A percentile compares a stretch with the other conserved stretches of the same genome.
phyloP scores from a whole-genome alignment of 75 land plant species.

The Cunninghamia lanceolata region DNA sequence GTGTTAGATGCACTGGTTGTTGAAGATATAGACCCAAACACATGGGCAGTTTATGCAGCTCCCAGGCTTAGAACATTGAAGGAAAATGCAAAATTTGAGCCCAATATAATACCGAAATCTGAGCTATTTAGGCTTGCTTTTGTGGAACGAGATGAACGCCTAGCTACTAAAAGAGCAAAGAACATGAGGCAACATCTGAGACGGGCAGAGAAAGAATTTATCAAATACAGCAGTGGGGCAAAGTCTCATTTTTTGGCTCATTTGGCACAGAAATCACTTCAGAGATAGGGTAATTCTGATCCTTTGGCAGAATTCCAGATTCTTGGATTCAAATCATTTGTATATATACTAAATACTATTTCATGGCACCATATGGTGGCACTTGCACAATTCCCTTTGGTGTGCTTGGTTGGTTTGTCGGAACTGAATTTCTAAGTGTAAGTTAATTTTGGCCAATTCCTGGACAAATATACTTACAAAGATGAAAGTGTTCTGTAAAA shows the following conservation, averaged over 20 bases:
- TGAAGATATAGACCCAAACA: constrained; percentile 71
- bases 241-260: constrained; percentile 76
- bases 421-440: too few species aligned
- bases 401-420: background rate
- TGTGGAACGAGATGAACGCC: constrained; percentile 76
- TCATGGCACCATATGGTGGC: background rate
- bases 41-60: constrained; percentile 55
- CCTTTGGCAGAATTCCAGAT: background rate
- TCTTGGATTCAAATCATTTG: background rate
- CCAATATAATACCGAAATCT: constrained; percentile 52
- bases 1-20: constrained; percentile 57
- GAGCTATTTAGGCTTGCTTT: constrained; percentile 95
- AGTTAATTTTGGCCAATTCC: too few species aligned
- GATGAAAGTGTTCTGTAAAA: too few species aligned
- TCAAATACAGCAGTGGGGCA: constrained; percentile 53
- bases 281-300: background rate
- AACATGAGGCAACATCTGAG: constrained; percentile 85
- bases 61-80: constrained; percentile 9
- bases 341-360: background rate
- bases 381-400: background rate
- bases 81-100: constrained; percentile 6
- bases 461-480: too few species aligned
- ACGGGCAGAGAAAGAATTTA: constrained; percentile 75
- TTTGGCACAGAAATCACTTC: constrained; percentile 43
- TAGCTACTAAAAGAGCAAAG: constrained; percentile 97